These are phyloP conservation scores for Sporopachydermia cereana DNA, from an alignment of 1,139 yeast species.

Conservation along the genomic window DNA sequence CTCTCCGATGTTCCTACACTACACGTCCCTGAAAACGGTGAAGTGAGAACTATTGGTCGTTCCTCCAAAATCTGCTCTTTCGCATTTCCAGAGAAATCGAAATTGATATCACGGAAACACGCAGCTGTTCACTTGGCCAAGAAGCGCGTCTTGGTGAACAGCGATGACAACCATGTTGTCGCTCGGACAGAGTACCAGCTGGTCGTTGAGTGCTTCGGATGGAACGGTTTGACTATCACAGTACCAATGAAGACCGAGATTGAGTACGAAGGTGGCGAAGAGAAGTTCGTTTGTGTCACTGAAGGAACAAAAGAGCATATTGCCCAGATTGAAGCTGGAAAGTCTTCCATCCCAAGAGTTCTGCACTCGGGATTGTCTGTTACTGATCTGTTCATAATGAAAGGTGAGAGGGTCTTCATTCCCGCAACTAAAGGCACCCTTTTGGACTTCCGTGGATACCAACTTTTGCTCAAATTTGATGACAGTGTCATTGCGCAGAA, in stretches of 20 bases:
- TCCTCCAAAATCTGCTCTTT: conserved; percentile 53
- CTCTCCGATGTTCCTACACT: background rate
- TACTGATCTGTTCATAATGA: conserved; percentile 40
- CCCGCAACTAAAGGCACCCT: conserved; percentile 47
- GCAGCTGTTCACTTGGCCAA: conserved; percentile 27
- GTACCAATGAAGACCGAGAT: conserved; percentile 35
- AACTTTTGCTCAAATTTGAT: conserved; percentile 40
- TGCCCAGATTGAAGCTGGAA: conserved; percentile 15
- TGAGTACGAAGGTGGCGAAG: conserved; percentile 16
- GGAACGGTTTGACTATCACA: conserved; percentile 55
- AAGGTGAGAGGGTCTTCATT: conserved; percentile 41
- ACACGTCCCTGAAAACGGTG: background rate
- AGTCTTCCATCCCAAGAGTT: conserved; percentile 7
- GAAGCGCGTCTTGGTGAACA: conserved; percentile 12
- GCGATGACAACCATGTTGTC: background rate
- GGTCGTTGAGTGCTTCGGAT: conserved; percentile 48
- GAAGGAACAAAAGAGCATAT: conserved; percentile 16
- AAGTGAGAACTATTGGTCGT: conserved; percentile 38
- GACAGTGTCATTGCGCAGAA: background rate
- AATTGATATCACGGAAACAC: conserved; percentile 60
- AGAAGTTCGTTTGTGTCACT: conserved; percentile 27
- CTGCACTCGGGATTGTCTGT: conserved; percentile 7
- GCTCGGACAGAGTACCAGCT: conserved; percentile 1
- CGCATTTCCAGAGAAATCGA: conserved; percentile 41
- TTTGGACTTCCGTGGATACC: conserved; percentile 50